Base-by-base conservation (phyloP, 352 stramenopile genomes). In the Pythium volutum region DNA sequence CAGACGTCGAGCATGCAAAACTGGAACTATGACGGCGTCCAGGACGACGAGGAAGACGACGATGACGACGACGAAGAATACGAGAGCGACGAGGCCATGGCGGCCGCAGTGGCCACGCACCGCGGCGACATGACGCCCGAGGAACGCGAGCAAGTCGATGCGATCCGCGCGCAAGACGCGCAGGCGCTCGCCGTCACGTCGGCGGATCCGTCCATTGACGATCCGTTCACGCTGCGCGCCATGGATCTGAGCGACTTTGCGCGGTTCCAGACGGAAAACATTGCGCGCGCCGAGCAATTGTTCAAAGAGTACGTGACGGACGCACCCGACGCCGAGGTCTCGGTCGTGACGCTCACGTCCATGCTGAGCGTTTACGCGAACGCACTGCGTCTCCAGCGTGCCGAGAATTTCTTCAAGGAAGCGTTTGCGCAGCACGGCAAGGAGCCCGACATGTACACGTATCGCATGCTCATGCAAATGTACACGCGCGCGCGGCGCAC, bases 281-380 rank as follows among this genome's bases (percentile, higher is more conserved):
- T 91, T 25, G 75, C 75, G 49, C 77, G 79, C 45, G 80, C 81
- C 26, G 77, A 89, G 60, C 54, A 63, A n/a, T 70, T 74, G 38
- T 89, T 89, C 64, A 53, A 73, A 18, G 77, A 91, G 52, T 88
- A 11, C 10, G 29, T 89, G 74, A 83, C 71, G 5, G 64, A 71
- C 26, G 70, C 81, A 31, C 72, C 78, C 52, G 29, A 62, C 3
- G 20, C 85, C 4, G 38, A 61, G 10, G 62, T 72, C 42, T 84
- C 81, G 14, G 38, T 73, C n/a, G 76, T 84, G 27, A 83, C 81
- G 49, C 73, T 93, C 51, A 93, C 89, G 55, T 78, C 80, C 4
- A 89, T 91, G 82, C 67, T 91, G 20, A 77, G 74, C 34, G 82
- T 91, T 33, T 90, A 91, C 68, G 66, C 80, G n/a, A 90, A 91